Evolutionary conservation across 805 yeast genomes (phyloP).

Genomic region (Suhomyces prunicola): DNA sequence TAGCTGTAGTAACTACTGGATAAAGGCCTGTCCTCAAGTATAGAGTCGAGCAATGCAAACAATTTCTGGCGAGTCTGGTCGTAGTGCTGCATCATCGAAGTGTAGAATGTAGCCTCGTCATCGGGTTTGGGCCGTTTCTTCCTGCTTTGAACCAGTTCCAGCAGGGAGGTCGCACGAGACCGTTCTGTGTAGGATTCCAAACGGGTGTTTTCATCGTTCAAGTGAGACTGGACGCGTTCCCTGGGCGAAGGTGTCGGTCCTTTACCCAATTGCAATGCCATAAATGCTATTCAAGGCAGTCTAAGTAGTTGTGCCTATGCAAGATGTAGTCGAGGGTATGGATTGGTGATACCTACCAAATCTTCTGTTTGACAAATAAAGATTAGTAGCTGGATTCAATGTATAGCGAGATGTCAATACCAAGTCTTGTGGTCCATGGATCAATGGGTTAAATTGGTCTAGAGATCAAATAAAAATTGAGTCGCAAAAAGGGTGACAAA

Average conservation of each 20-base stretch:
- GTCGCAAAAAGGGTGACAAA: background rate
- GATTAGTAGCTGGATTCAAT: background rate
- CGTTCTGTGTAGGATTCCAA: background rate
- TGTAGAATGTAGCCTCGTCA: conserved; percentile 2
- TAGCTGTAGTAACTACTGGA: conserved; percentile 21
- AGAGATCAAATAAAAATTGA: background rate
- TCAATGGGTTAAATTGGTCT: background rate
- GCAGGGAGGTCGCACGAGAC: background rate
- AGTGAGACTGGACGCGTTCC: background rate
- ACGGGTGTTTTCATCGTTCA: background rate
- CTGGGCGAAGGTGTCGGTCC: background rate
- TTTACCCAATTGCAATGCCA: background rate
- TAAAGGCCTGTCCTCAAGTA: conserved; percentile 16
- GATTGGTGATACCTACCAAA: background rate
- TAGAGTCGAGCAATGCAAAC: conserved; percentile 14
- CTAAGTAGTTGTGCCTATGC: background rate
- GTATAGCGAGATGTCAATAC: background rate
- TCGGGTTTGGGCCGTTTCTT: conserved; percentile 3
- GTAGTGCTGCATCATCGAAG: conserved; percentile 3
- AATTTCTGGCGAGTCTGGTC: conserved; percentile 6
- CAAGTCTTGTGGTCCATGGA: background rate
- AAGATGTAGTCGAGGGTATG: background rate
- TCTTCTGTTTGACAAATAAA: background rate
- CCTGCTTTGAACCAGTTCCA: background rate
- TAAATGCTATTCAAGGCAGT: too few species aligned